phyloP scores from a whole-genome alignment of 1,284 basidiomycete species.

The Calocybe gambosa region DNA sequence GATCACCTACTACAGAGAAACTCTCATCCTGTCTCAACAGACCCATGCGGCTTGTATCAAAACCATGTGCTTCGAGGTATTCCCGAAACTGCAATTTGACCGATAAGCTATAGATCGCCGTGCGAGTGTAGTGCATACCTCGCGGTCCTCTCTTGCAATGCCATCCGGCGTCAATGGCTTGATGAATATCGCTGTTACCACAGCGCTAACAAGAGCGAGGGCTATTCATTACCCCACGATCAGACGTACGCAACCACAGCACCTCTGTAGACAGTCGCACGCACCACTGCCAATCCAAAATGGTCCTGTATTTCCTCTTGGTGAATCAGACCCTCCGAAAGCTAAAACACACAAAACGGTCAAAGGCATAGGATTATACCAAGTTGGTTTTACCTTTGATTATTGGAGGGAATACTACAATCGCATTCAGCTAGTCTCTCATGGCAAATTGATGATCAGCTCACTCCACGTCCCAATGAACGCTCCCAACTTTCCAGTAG shows the following conservation, averaged over 20 bases:
- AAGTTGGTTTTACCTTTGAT: slow-evolving; percentile 58
- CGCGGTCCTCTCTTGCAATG: slow-evolving; percentile 71
- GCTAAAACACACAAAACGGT: slow-evolving; percentile 38
- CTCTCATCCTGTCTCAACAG: slow-evolving; percentile 18
- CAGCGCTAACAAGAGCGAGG: slow-evolving; percentile 74
- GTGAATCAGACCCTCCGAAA: slow-evolving; percentile 48
- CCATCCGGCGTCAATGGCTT: slow-evolving; percentile 71
- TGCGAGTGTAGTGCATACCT: slow-evolving; percentile 29
- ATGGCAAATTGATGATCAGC: slow-evolving; percentile 18
- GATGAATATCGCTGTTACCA: slow-evolving; percentile 72
- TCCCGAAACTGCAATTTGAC: slow-evolving; percentile 56
- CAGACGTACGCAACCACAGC: no score
- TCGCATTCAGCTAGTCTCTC: neutral
- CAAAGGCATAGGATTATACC: no score
- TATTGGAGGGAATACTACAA: slow-evolving; percentile 64
- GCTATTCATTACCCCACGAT: slow-evolving; percentile 22
- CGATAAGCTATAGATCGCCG: neutral
- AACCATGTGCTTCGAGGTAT: slow-evolving; percentile 73
- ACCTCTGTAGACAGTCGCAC: slow-evolving; percentile 17
- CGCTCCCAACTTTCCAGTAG: slow-evolving; percentile 86
- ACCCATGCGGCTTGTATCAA: slow-evolving; percentile 44
- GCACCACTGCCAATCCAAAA: slow-evolving; percentile 74
- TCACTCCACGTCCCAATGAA: slow-evolving; percentile 76
- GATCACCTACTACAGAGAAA: neutral
- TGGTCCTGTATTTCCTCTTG: slow-evolving; percentile 67